A percentile compares a stretch with the other conserved stretches of the same genome.
Conservation (phyloP, 2,329 filamentous ascomycete species). For the Elsinoe batatas region DNA sequence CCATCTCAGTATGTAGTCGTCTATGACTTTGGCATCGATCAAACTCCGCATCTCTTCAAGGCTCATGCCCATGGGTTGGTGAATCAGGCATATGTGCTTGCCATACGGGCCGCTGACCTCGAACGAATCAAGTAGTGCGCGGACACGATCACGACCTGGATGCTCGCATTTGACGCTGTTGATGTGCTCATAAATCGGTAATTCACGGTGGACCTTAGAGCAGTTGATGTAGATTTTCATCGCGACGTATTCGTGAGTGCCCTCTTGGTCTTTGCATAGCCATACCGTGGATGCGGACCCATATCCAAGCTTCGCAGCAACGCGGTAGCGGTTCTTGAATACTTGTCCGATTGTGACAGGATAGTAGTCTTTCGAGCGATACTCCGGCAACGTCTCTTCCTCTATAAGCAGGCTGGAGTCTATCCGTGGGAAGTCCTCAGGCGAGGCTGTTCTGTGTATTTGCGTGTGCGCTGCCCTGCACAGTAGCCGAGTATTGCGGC, state of each 20-base stretch:
- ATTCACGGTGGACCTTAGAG: constrained; percentile 24
- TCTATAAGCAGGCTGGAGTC: constrained; percentile 16
- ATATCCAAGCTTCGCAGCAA: constrained; percentile 37
- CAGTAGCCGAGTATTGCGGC: too few relatives aligned
- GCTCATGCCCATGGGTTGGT: constrained; percentile 31
- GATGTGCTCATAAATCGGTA: constrained; percentile 25
- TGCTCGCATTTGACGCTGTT: constrained; percentile 21
- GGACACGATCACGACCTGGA: constrained; percentile 24
- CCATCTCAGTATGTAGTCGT: constrained; percentile 15
- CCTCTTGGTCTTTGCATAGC: constrained; percentile 31
- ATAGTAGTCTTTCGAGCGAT: constrained; percentile 28
- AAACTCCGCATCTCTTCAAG: constrained; percentile 28
- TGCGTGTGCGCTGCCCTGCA: too few relatives aligned
- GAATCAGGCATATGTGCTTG: constrained; percentile 29
- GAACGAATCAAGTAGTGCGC: constrained; percentile 30
- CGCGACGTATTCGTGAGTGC: constrained; percentile 22
- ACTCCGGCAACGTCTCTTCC: constrained; percentile 22
- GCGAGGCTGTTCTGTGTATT: too few relatives aligned
- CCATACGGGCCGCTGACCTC: constrained; percentile 25
- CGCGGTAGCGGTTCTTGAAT: constrained; percentile 27
- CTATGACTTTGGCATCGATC: constrained; percentile 14
- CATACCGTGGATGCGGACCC: constrained; percentile 35
- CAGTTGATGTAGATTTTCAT: constrained; percentile 29
- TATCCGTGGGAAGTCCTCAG: too few relatives aligned
- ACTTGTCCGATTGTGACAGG: constrained; percentile 30